Evolutionary conservation across 2,329 filamentous ascomycete genomes (phyloP), one percentile per base, ranked within the genome.

Genomic region (Xylariaceae sp.): DNA sequence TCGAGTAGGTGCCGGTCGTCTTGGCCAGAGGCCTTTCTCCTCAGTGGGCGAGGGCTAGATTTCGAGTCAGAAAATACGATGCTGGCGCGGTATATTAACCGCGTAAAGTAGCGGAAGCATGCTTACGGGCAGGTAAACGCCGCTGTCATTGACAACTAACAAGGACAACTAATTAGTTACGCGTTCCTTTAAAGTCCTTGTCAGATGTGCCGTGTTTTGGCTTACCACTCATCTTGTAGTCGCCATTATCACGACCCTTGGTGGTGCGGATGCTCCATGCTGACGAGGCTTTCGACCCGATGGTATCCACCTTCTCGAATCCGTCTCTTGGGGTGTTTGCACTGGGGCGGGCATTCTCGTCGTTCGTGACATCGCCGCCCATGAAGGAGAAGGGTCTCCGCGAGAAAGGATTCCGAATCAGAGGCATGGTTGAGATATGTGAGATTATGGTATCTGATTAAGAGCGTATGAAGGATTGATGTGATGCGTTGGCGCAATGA

Each of bases 141-240:
- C 93, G 73, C 89, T 95, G 75, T 96, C 92, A 72, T 96, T 95
- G 74, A 97, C 94, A 65, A 97, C 93, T 97, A 73, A 62, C 59
- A 15, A 52, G n/a, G 18, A 59, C 45, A 35, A 51, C 37, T 42
- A 47, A 55, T 69, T 58, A 70, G 66, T 62, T 30, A 53, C 54
- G 18, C 42, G 35, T 54, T 37, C n/a, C 39, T 30, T 30, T 59
- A 13, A 10, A 17, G 51, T 17, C 23, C 49, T 34, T 49, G n/a
- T 37, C 47, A 42, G 37, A 13, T 57, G 58, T 53, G 60, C 62
- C 47, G 50, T 56, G 56, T 54, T 56, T 6, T 10, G 55, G 74
- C 85, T 70, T 82, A 90, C 88, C 88, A 75, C 88, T 90, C 82
- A 92, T 82, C 75, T 91, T 89, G 76, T 90, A 91, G 73, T 90